Conservation (phyloP, 306 rosid species). For the Medicago arabica region DNA sequence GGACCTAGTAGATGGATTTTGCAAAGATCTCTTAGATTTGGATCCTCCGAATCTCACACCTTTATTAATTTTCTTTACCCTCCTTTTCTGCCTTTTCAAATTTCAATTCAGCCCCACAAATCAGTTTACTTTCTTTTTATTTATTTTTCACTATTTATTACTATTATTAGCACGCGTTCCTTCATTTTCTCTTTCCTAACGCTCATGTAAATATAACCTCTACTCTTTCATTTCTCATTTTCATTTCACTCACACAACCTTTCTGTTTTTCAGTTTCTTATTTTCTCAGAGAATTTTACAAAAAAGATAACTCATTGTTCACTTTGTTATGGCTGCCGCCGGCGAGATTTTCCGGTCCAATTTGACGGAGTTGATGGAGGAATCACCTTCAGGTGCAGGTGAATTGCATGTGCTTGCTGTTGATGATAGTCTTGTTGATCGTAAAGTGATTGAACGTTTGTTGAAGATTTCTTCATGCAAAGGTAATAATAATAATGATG, state of each 20-base stretch:
- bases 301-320: neutral
- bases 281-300: neutral
- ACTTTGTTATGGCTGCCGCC: slow-evolving; percentile 52
- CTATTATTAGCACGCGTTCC: slow-evolving; percentile 4
- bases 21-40: slow-evolving; percentile 72
- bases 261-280: neutral
- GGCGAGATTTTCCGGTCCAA: slow-evolving; percentile 53
- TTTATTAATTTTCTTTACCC: slow-evolving; percentile 50
- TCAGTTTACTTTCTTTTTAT: slow-evolving; percentile 10
- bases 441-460: slow-evolving; percentile 83
- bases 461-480: slow-evolving; percentile 80
- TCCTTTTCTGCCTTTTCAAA: slow-evolving; percentile 19
- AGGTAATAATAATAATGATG: slow-evolving; percentile 50
- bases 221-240: slow-evolving; percentile 19
- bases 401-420: slow-evolving; percentile 91
- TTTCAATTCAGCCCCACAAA: slow-evolving; percentile 38
- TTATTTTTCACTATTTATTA: slow-evolving; percentile 11
- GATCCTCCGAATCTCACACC: slow-evolving; percentile 88
- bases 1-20: slow-evolving; percentile 68
- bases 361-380: slow-evolving; percentile 46
- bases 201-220: slow-evolving; percentile 16
- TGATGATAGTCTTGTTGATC: slow-evolving; percentile 83
- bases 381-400: slow-evolving; percentile 34
- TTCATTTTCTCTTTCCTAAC: neutral
- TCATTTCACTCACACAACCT: neutral